Evolutionary conservation across 2,329 filamentous ascomycete species (phyloP), one percentile per base, ranked within the genome.

Genomic region (Hawksworthiomyces lignivorus): DNA sequence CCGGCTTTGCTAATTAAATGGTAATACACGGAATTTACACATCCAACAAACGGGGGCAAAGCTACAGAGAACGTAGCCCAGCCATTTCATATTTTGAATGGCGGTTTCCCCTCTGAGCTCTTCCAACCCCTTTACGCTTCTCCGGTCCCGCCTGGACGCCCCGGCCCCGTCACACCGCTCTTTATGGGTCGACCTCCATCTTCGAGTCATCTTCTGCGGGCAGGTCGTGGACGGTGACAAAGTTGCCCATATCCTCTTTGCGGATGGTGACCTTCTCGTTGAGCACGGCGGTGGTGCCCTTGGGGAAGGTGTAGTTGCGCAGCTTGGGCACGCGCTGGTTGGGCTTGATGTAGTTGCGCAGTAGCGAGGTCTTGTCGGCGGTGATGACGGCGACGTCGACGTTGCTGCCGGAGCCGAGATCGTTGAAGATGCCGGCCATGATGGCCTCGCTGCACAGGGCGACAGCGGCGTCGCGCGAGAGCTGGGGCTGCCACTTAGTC

Each of bases 301-400:
- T 80, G 53, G 74, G 71, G 72, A 96, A 98, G 56, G 78, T 77
- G 72, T 98, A 98, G 69, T 88, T 92, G 69, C 88, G 80, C 64
- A 92, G 77, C 77, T 98, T 98, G 63, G 84, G 75, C 54, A 79
- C 84, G 61, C 94, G 80, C 72, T 88, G 80, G 66, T 98, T 98
- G 45, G 92, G 92, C 62, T 76, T 90, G 63, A 94, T 84, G 71
- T 85, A 92, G 69, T 95, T 95, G 58, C 92, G 77, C 75, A 94
- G 75, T 60, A 98, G 67, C 21, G 86, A 92, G 21, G 92, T 95
- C 80, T 95, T 96, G 55, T 96, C 89, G 56, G 82, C 77, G 48
- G 90, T 94, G 61, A 98, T 98, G 56, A 98, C 78, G 50, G 88
- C 90, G 26, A 98, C 85, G 59, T 98, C 94, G 44, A 98, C 92